Evolutionary conservation across 1,284 basidiomycete genomes (phyloP), one percentile per base, ranked within the genome.

Genomic region (Ustilago vetiveriae): DNA sequence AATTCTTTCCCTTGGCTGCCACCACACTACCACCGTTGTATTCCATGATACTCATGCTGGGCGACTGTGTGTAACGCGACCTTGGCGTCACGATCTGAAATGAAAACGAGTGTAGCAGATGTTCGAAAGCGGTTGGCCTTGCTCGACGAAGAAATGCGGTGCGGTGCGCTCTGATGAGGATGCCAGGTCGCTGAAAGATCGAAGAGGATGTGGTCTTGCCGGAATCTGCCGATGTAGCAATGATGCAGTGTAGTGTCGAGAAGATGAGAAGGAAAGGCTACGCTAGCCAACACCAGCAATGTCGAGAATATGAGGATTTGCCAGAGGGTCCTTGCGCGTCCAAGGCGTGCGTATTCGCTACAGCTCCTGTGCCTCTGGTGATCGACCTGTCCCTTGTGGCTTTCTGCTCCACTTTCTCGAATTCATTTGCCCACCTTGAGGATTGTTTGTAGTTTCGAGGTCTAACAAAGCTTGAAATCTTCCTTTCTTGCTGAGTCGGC

Each of bases 1-100:
- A 99, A 80, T 94, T 92, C 85, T 98, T 98, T 70, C 96, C 96
- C 65, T 90, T 90, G 94, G 98, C 98, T 84, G 96, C 96, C 84
- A 99, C 88, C 78, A 96, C 92, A 84, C 93, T 96, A 84, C 96
- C 96, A 85, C 92, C 92, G 86, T 94, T 94, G 74, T 89, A 87
- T 84, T 92, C 87, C 90, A 81, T 78, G 43, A 79, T 75, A 59
- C 74, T 77, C 79, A 80, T 78, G 51, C 19, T 72, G 63, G 35
- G 55, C 49, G 43, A 32, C 26, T 46, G 32, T 43, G 39, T 16
- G 4, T n/a, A 22, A 27, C 39, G 35, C 47, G 62, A 65, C 55
- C 44, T 42, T 21, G 27, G 41, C 45, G 62, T 58, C 62, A 65
- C 46, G 19, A 22, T 40, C 46, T 35, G 19, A n/a, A 26, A 9